Conservation (phyloP, 371 early-diverging fungal species). For the Coemansia sp. region DNA sequence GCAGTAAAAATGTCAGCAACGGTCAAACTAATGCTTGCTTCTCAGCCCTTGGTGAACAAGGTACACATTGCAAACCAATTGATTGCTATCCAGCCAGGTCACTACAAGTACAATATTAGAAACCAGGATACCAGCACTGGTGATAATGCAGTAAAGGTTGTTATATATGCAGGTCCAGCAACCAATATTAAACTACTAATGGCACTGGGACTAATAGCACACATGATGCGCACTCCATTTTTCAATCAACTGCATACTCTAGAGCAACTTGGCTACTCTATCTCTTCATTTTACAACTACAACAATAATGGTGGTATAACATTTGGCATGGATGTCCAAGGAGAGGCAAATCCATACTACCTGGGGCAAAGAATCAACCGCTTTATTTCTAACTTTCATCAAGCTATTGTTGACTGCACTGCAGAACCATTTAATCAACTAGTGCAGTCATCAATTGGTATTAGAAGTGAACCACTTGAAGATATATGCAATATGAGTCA, state of each 20-base stretch:
- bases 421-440: neutral
- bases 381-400: neutral
- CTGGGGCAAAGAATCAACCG: neutral
- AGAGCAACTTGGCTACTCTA: neutral
- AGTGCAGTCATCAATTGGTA: neutral
- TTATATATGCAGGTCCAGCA: neutral
- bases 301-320: neutral
- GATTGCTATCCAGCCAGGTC: neutral
- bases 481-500: neutral
- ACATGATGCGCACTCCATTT: neutral
- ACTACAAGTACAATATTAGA: neutral
- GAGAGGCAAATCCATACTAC: neutral
- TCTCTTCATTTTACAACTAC: neutral
- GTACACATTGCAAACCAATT: neutral
- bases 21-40: neutral
- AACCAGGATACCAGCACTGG: neutral
- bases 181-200: neutral
- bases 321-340: neutral
- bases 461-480: neutral
- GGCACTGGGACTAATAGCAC: neutral
- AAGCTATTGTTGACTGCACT: neutral
- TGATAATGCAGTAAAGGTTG: neutral
- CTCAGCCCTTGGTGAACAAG: neutral
- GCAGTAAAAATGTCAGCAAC: neutral
- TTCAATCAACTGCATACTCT: neutral